Evolutionary conservation across 768 basidiomycete genomes (phyloP).

Genomic region (Rubroboletus pulcherrimus): DNA sequence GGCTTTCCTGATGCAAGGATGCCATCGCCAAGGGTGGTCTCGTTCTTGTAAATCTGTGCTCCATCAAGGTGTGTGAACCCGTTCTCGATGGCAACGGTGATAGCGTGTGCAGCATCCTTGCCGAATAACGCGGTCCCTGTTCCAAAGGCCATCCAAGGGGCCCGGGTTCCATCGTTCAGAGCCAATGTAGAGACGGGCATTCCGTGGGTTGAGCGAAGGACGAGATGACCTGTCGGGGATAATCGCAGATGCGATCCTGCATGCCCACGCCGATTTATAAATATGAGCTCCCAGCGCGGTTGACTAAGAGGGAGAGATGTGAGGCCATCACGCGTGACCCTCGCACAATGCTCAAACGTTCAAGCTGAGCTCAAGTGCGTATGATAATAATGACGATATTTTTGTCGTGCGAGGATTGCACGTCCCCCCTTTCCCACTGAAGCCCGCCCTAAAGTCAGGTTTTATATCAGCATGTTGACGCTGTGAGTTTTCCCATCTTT

Average conservation of each 20-base stretch:
- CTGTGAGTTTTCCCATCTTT: constrained; percentile 44
- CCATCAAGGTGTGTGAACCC: constrained; percentile 62
- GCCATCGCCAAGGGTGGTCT: constrained; percentile 48
- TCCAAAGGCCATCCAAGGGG: constrained; percentile 61
- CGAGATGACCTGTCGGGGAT: constrained; percentile 4
- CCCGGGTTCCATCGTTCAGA: constrained; percentile 52
- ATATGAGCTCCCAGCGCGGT: constrained; percentile 2
- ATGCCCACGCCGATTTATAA: background rate
- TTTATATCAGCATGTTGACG: constrained; percentile 4
- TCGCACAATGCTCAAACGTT: background rate
- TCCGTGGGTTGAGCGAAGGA: constrained; percentile 1
- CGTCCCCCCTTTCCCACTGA: background rate
- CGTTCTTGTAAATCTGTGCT: constrained; percentile 59
- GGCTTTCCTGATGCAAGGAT: constrained; percentile 48
- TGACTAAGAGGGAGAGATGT: constrained; percentile 6
- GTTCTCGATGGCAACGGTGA: constrained; percentile 48
- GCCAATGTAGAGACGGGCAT: constrained; percentile 33
- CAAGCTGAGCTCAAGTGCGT: background rate
- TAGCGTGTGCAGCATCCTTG: constrained; percentile 39
- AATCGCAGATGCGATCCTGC: background rate
- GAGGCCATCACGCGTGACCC: constrained; percentile 13
- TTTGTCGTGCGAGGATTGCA: background rate
- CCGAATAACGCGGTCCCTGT: constrained; percentile 53
- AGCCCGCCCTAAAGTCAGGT: constrained; percentile 46
- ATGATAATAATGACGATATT: background rate